Evolutionary conservation across 805 yeast genomes (phyloP).

Genomic region (Priceomyces melissophilus): DNA sequence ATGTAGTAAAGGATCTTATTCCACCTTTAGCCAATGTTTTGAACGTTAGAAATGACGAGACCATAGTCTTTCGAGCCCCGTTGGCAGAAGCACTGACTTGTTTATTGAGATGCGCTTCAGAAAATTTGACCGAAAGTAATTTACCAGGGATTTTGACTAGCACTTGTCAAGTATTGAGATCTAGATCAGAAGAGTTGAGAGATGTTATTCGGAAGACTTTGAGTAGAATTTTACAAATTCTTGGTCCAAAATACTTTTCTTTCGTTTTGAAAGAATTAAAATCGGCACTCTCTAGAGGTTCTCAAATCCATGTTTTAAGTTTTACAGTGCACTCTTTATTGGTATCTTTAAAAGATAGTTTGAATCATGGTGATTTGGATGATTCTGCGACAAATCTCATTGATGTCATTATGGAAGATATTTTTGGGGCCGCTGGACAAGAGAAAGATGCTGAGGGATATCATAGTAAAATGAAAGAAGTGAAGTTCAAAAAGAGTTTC

Average conservation of each 20-base stretch:
- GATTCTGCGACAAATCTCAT: conserved; percentile 58
- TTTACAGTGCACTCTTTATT: conserved; percentile 78
- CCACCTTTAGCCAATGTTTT: conserved; percentile 62
- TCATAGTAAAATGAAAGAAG: conserved; percentile 80
- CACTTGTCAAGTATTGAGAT: conserved; percentile 83
- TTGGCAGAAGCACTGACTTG: conserved; percentile 77
- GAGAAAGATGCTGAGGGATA: conserved; percentile 96
- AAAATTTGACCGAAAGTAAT: conserved; percentile 50
- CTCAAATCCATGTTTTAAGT: conserved; percentile 90
- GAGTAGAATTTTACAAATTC: conserved; percentile 55
- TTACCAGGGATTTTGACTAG: conserved; percentile 82
- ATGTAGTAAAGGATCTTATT: conserved; percentile 54
- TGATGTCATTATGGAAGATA: conserved; percentile 83
- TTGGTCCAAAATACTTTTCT: conserved; percentile 72
- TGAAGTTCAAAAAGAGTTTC: conserved; percentile 80
- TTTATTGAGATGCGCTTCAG: conserved; percentile 59
- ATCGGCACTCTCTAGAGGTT: conserved; percentile 79
- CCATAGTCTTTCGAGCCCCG: conserved; percentile 70
- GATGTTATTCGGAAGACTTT: conserved; percentile 79
- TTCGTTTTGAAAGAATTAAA: conserved; percentile 77
- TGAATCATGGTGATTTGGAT: conserved; percentile 73
- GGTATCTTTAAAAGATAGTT: conserved; percentile 43
- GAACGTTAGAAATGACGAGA: conserved; percentile 70
- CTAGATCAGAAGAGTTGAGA: conserved; percentile 82
- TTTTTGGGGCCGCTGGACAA: conserved; percentile 86